phyloP scores from a whole-genome alignment of 805 yeast genomes.

The Suhomyces canberraensis region DNA sequence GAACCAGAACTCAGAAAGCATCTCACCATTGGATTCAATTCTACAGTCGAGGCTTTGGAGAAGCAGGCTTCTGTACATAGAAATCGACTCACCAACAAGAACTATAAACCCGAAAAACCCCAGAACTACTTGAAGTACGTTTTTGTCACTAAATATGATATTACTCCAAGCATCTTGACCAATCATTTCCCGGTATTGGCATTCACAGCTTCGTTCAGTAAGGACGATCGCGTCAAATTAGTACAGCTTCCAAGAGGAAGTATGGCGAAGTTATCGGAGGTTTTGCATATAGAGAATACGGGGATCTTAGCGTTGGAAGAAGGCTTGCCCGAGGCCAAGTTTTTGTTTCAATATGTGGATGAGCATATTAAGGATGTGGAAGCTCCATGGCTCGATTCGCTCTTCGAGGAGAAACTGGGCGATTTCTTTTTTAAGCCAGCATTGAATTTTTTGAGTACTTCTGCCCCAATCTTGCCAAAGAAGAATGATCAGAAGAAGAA shows the following conservation, averaged over 20 bases:
- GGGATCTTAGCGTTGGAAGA: constrained; percentile 35
- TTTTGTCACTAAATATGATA: constrained; percentile 61
- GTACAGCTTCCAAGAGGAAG: constrained; percentile 57
- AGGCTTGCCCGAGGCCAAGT: constrained; percentile 22
- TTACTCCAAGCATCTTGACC: constrained; percentile 46
- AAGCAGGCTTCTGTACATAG: constrained; percentile 31
- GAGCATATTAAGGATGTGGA: constrained; percentile 32
- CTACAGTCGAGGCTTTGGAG: constrained; percentile 48
- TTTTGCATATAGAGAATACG: constrained; percentile 24
- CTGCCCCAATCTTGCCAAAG: constrained; percentile 40
- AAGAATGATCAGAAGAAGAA: constrained; percentile 22
- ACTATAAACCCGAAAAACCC: constrained; percentile 1
- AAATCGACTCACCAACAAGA: constrained; percentile 8
- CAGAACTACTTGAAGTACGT: constrained; percentile 33
- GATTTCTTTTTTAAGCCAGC: constrained; percentile 30
- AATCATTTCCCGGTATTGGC: constrained; percentile 59
- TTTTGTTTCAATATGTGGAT: constrained; percentile 28
- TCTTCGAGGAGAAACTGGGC: constrained; percentile 14
- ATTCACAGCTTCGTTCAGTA: constrained; percentile 38
- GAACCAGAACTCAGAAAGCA: constrained; percentile 22
- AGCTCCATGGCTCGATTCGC: constrained; percentile 45
- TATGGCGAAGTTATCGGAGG: constrained; percentile 26
- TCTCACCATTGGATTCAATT: constrained; percentile 52
- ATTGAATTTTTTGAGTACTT: constrained; percentile 43
- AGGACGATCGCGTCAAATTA: constrained; percentile 43